Base-by-base conservation (phyloP, 371 early-diverging fungal genomes). In the Dichotomocladium elegans region DNA sequence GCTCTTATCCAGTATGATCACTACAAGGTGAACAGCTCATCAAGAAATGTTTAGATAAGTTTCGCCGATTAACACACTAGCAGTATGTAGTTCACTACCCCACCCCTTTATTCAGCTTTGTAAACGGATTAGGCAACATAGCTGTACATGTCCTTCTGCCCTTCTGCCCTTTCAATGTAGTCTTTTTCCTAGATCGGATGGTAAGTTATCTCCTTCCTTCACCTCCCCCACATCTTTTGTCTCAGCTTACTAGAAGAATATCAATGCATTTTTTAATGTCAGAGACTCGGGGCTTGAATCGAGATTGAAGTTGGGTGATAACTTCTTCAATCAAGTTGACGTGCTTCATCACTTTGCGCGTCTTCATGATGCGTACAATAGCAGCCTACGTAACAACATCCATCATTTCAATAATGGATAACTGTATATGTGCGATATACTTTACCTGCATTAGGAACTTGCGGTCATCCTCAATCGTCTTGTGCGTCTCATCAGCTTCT, bases 241-340 rank as follows among this genome's bases (percentile, higher is more conserved):
- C 42, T 8, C 15, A 49, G 41, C 64, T 56, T 66, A 70, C 75
- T 57, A 98, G 66, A 43, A 96, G 76, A 33, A 91, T 85, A 66
- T 96, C 98, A 57, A 98, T 96, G 55, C 90, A 90, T 76, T 96
- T 93, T 70, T 97, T 98, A 75, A 98, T 96, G 51, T 91, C 93
- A 19, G 86, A 77, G 15, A 95, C 80, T 56, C 86, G 83, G 4
- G 99, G 96, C 64, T 91, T 90, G 78, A 97, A 98, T 48, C 95
- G 82, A 33, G 91, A 82, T 63, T 88, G 83, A 22, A 95, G 78
- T 58, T 95, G 95, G 12, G 80, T 75, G 37, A 97, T 90, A 8
- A 94, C 92, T 59, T 97, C 98, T 42, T 87, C 82, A 51, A 98
- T 83, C 14, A 98, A 80, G 19, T 81, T 77, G 8, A 84, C 81